Conservation (phyloP, 116 monocot genomes). For the Cymodocea nodosa region DNA sequence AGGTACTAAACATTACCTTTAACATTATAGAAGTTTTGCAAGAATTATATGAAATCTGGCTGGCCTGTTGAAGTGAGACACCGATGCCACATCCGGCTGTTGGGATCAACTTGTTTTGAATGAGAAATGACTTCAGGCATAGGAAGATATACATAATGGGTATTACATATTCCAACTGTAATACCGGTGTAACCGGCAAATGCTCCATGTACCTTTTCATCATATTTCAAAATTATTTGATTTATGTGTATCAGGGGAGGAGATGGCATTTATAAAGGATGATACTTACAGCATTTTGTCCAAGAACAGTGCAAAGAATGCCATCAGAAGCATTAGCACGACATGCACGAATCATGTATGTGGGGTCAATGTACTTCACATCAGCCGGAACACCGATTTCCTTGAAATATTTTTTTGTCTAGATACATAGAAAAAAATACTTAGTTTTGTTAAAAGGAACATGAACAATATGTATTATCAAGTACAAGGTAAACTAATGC, state of each 20-base stretch:
- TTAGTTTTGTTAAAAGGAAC: no score
- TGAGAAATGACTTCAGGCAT: constrained; percentile 56
- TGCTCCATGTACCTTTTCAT: constrained; percentile 58
- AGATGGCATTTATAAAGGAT: not conserved
- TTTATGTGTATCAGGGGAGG: no score
- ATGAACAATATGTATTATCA: no score
- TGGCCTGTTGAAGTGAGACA: constrained; percentile 67
- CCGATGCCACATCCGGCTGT: constrained; percentile 77
- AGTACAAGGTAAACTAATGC: no score
- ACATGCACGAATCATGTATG: constrained; percentile 78
- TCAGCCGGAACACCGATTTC: constrained; percentile 49
- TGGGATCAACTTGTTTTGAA: constrained; percentile 40
- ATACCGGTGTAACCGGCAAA: constrained; percentile 72
- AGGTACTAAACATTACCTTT: not conserved
- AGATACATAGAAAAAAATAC: not conserved
- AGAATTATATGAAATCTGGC: constrained; percentile 27
- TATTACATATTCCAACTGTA: constrained; percentile 54
- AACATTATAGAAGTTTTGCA: not conserved
- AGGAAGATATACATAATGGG: constrained; percentile 55
- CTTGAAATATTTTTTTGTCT: constrained; percentile 80
- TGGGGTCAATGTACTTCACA: constrained; percentile 90
- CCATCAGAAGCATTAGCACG: constrained; percentile 96
- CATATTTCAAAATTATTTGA: no score
- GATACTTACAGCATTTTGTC: constrained; percentile 80
- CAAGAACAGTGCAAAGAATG: constrained; percentile 93